Base-by-base conservation (phyloP, 2,329 filamentous ascomycete species). In the Monilinia vaccinii-corymbosi region DNA sequence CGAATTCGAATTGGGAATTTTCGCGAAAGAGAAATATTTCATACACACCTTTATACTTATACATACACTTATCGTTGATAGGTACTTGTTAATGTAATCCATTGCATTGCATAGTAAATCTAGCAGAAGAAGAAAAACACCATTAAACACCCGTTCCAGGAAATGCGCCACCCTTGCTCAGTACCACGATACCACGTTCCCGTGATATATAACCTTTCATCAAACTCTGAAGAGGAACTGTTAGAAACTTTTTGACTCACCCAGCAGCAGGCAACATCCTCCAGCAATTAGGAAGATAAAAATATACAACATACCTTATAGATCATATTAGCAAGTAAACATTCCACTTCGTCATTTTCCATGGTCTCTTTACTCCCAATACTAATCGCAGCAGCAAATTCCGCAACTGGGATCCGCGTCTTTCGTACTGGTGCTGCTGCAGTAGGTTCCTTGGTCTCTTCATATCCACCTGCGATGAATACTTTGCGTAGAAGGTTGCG, bases 121-220 rank as follows among this genome's bases (percentile, higher is more conserved):
- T 9, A 10, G 25, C 31, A 23, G 7, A 32, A 5, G 44, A 16
- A 23, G 7, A 32, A 5, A 53, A 16, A 44, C 3, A 40, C 32
- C 13, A 46, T 71, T 73, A 87, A 51, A 87, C 75, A 21, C 89
- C 89, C 28, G 95, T 97, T 28, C 92, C 92, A 0, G 95, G 94
- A 71, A 99, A 99, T 2, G 94, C 93, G 45, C 89, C 91, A 61
- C 83, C 88, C 74, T 97, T 97, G 73, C 91, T 97, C 60, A 99
- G 76, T 23, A 99, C 94, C 32, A 99, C 88, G 66, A 92, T 92
- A 38, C 88, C 88, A 67, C 89, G 85, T 67, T 96, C 92, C 58
- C 93, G 87, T 36, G 93, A 87, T 67, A 99, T 99, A 75, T 99
- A 99, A 45, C 95, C 94, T 75, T 97, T 99, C 89, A 99, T 96